phyloP scores from a whole-genome alignment of 495 filamentous ascomycete species.

The Glutinoglossum americanum region DNA sequence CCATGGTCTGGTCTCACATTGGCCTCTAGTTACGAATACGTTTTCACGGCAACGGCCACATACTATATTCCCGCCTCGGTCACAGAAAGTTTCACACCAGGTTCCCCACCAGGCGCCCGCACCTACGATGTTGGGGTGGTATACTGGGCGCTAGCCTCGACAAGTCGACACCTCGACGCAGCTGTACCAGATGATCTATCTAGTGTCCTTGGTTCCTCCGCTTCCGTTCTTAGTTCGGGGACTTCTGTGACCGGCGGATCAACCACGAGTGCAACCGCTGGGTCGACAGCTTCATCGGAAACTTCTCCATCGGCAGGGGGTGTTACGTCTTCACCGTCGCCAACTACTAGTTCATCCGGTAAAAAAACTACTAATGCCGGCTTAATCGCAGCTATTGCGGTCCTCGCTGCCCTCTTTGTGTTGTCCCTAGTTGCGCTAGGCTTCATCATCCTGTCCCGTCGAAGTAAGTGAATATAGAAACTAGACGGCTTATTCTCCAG shows the following conservation, averaged over 20 bases:
- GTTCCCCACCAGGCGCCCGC: no score
- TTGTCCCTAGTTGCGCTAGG: background rate
- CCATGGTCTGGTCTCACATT: no score
- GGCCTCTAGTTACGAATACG: background rate
- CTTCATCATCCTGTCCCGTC: background rate
- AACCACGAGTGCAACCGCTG: no score
- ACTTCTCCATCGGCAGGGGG: background rate
- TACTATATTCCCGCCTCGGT: background rate
- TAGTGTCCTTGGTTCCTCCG: no score
- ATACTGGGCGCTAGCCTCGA: no score
- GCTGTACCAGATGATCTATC: no score
- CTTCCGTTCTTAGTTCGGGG: no score
- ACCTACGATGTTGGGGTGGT: no score
- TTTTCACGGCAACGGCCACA: background rate
- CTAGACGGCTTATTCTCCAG: background rate
- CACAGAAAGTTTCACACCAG: no score
- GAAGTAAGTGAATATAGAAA: background rate
- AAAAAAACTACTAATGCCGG: background rate
- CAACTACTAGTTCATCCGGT: background rate
- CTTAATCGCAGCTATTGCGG: background rate
- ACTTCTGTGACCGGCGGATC: no score
- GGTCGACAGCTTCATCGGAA: no score
- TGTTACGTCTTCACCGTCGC: background rate
- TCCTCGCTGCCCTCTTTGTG: background rate
- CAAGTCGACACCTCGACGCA: no score